These are phyloP conservation scores for Wakefieldia striispora DNA, from an alignment of 768 basidiomycete genomes.

Conservation along the genomic window DNA sequence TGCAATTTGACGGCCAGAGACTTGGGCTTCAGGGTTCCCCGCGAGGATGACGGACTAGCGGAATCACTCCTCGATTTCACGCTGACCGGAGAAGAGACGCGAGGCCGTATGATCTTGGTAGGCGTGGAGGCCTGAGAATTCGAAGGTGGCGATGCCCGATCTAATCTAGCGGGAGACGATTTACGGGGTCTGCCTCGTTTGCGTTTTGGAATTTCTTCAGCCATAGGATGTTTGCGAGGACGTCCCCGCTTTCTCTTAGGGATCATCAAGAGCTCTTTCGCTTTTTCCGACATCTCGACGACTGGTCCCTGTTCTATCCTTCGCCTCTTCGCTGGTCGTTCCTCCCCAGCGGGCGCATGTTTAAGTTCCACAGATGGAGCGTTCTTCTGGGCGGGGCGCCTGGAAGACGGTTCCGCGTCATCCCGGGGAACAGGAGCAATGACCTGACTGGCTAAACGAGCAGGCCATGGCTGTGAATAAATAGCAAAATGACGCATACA, in stretches of 20 bases:
- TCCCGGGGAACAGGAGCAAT: constrained; percentile 48
- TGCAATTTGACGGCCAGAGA: constrained; percentile 48
- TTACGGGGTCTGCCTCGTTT: constrained; percentile 37
- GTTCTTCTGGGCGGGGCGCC: constrained; percentile 50
- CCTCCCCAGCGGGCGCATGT: constrained; percentile 42
- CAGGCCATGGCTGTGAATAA: constrained; percentile 70
- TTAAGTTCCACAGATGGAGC: constrained; percentile 55
- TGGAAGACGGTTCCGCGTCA: constrained; percentile 37
- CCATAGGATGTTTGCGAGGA: constrained; percentile 34
- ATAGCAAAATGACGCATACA: constrained; percentile 82
- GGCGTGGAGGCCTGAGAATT: constrained; percentile 11
- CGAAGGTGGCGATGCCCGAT: constrained; percentile 8
- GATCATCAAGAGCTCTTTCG: constrained; percentile 31
- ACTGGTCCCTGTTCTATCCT: constrained; percentile 40
- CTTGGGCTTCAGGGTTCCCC: constrained; percentile 35
- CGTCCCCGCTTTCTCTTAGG: constrained; percentile 35
- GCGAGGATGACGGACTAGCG: constrained; percentile 24
- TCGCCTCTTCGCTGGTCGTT: constrained; percentile 46
- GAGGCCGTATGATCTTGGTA: constrained; percentile 10
- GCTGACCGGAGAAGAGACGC: constrained; percentile 18
- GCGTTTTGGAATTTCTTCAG: constrained; percentile 31
- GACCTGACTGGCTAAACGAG: constrained; percentile 49
- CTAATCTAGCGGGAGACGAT: constrained; percentile 18
- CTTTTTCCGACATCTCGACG: constrained; percentile 33
- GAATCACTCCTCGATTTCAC: constrained; percentile 22